phyloP scores from a whole-genome alignment of 495 filamentous ascomycete species.

The Extremus antarcticus region DNA sequence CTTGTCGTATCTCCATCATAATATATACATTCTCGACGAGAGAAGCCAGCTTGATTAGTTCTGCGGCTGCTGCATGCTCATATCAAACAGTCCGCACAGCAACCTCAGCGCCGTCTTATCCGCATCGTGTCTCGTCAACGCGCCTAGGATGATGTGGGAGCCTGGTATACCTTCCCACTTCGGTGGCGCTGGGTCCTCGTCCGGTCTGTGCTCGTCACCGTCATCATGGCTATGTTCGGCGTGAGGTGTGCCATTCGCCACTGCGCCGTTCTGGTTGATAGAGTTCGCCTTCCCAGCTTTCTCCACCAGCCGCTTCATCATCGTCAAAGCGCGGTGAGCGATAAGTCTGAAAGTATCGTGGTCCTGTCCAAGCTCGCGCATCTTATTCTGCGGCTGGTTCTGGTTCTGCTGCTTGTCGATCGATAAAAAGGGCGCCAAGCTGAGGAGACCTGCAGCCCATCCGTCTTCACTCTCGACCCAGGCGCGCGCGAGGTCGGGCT shows the following conservation, averaged over 20 bases:
- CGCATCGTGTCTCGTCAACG: conserved; percentile 21
- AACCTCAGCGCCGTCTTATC: conserved; percentile 25
- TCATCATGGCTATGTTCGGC: no score
- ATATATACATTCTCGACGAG: neutral
- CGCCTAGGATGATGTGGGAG: conserved; percentile 26
- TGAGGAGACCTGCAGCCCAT: conserved; percentile 67
- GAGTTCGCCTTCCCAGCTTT: conserved; percentile 27
- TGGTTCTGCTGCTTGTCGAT: conserved; percentile 16
- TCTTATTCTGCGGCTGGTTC: conserved; percentile 23
- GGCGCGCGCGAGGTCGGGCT: conserved; percentile 47
- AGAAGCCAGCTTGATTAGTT: no score
- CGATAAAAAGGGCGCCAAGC: conserved; percentile 59
- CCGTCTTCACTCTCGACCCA: conserved; percentile 84
- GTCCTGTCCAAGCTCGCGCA: conserved; percentile 13
- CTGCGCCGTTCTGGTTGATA: neutral
- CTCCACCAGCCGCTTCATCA: conserved; percentile 46
- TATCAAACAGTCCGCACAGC: conserved; percentile 22
- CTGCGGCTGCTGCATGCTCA: conserved; percentile 15
- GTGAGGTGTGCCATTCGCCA: no score
- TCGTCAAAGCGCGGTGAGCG: conserved; percentile 40
- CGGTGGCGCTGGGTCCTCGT: neutral
- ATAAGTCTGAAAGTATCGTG: conserved; percentile 26
- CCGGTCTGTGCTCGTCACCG: no score
- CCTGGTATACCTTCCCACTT: conserved; percentile 27
- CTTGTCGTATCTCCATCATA: neutral